phyloP scores from a whole-genome alignment of 257 asterid species.

The Plectranthus barbatus region DNA sequence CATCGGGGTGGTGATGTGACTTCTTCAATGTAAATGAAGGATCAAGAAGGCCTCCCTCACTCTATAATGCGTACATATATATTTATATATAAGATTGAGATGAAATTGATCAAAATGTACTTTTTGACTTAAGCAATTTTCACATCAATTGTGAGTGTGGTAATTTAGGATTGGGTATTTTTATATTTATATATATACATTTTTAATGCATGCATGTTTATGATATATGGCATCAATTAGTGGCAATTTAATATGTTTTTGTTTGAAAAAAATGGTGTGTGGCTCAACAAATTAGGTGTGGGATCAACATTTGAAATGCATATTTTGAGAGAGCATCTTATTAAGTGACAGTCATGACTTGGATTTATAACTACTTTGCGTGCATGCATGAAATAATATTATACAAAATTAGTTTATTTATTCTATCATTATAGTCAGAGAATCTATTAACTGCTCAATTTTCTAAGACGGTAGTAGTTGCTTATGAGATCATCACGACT shows the following conservation, averaged over 20 bases:
- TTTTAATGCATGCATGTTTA: too few species aligned
- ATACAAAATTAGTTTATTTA: not conserved
- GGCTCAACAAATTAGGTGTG: constrained; percentile 17
- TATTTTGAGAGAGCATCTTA: constrained; percentile 1
- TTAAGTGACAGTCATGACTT: not conserved
- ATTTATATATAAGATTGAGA: too few species aligned
- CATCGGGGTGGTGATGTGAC: not conserved
- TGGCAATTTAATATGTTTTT: not conserved
- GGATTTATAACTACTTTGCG: constrained; percentile 1
- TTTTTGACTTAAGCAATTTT: too few species aligned
- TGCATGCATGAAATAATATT: constrained; percentile 12
- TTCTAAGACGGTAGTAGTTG: constrained; percentile 9
- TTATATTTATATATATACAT: too few species aligned
- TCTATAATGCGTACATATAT: not conserved
- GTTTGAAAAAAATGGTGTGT: not conserved
- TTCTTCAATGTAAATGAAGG: not conserved
- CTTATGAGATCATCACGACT: constrained; percentile 18
- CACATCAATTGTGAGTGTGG: too few species aligned
- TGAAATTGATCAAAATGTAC: too few species aligned
- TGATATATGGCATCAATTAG: too few species aligned
- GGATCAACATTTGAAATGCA: not conserved
- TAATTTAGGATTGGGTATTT: too few species aligned
- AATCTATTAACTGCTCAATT: constrained; percentile 15
- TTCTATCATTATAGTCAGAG: constrained; percentile 13
- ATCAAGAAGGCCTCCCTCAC: not conserved